phyloP scores from a whole-genome alignment of 176 grass and related monocot species.

The Alopecurus myosuroides region DNA sequence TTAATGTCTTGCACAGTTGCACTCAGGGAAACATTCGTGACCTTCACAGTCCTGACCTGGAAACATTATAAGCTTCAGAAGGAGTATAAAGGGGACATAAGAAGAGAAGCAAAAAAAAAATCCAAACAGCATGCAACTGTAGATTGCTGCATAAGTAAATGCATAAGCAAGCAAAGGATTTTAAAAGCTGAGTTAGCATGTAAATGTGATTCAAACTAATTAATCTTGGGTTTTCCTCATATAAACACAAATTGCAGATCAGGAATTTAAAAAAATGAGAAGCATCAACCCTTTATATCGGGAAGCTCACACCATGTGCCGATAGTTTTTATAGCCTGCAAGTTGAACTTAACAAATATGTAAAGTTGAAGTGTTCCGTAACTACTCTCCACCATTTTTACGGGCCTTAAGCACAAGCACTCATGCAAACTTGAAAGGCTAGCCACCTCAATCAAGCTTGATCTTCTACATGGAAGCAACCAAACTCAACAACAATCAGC shows the following conservation, averaged over 20 bases:
- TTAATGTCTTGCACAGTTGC: constrained; percentile 84
- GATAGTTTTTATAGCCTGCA: background rate
- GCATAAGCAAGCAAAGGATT: background rate
- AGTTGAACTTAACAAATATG: background rate
- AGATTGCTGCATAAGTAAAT: background rate
- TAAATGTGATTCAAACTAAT: background rate
- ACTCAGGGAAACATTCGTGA: constrained; percentile 76
- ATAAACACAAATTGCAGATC: background rate
- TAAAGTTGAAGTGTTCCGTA: background rate
- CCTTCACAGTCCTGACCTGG: constrained; percentile 80
- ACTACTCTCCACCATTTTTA: background rate
- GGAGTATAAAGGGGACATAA: background rate
- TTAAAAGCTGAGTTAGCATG: background rate
- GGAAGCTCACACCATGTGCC: background rate
- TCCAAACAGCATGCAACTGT: background rate
- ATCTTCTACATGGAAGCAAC: background rate
- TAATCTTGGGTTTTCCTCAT: background rate
- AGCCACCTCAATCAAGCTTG: background rate
- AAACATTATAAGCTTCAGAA: background rate
- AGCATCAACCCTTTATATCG: background rate
- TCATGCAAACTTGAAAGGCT: background rate
- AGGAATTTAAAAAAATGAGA: background rate
- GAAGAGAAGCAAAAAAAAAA: background rate
- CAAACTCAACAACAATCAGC: background rate
- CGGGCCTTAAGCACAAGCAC: background rate